Evolutionary conservation across 495 filamentous ascomycete genomes (phyloP).

Genomic region (Penicillium argentinense): DNA sequence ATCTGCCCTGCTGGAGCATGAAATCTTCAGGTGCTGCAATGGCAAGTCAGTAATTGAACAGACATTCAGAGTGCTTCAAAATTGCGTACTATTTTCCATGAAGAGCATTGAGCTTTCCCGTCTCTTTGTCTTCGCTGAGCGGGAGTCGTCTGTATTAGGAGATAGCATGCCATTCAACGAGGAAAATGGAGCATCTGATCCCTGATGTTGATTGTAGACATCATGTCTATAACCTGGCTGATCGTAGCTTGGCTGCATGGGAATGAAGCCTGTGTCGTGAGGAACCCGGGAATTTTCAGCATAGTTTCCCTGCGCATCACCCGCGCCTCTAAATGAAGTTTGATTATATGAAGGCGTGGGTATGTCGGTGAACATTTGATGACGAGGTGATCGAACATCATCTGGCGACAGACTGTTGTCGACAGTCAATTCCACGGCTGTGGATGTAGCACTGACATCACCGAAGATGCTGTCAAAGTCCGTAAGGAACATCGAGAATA

Average conservation of each 20-base stretch:
- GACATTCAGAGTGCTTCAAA: background rate
- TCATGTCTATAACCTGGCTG: slow-evolving; percentile 25
- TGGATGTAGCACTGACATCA: slow-evolving; percentile 29
- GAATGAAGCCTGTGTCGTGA: slow-evolving; percentile 60
- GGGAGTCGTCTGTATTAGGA: slow-evolving; percentile 36
- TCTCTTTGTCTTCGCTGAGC: slow-evolving; percentile 50
- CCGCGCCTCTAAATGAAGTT: slow-evolving; percentile 49
- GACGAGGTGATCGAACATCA: slow-evolving; percentile 63
- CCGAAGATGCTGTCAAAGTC: slow-evolving; percentile 88
- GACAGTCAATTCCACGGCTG: slow-evolving; percentile 41
- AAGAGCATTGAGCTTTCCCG: slow-evolving; percentile 60
- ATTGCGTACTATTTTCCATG: slow-evolving; percentile 38
- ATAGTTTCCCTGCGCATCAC: slow-evolving; percentile 19
- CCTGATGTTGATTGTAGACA: slow-evolving; percentile 23
- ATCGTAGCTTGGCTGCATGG: slow-evolving; percentile 62
- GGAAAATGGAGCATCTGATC: slow-evolving; percentile 31
- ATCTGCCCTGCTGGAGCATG: slow-evolving; percentile 16
- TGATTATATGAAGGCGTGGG: slow-evolving; percentile 66
- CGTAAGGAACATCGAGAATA: slow-evolving; percentile 90
- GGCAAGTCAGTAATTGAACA: background rate
- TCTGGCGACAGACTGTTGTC: slow-evolving; percentile 52
- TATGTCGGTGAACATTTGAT: slow-evolving; percentile 69
- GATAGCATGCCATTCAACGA: slow-evolving; percentile 43
- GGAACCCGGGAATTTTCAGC: slow-evolving; percentile 27
- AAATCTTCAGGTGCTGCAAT: slow-evolving; percentile 11